Evolutionary conservation across 306 rosid genomes (phyloP).

Genomic region (Mucuna pruriens): DNA sequence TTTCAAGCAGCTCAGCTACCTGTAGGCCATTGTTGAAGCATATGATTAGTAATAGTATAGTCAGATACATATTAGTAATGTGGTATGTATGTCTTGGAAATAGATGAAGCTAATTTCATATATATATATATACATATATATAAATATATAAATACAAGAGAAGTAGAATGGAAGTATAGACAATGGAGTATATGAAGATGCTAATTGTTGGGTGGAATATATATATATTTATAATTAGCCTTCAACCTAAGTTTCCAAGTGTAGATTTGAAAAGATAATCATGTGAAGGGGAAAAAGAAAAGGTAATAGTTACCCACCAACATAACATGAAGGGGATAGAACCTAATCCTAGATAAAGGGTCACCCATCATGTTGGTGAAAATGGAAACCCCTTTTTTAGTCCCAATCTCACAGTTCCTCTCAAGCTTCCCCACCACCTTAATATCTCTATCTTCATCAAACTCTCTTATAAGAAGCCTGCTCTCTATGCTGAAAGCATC

Average conservation of each 20-base stretch:
- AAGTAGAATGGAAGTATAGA: conserved; percentile 26
- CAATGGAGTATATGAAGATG: conserved; percentile 24
- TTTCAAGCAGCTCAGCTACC: conserved; percentile 77
- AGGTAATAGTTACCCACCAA: conserved; percentile 56
- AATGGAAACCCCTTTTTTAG: conserved; percentile 70
- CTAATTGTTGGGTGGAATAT: conserved; percentile 9
- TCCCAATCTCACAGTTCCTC: conserved; percentile 74
- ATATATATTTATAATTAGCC: background rate
- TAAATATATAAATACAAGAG: too few species aligned
- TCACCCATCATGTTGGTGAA: conserved; percentile 65
- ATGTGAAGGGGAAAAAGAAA: background rate
- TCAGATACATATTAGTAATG: background rate
- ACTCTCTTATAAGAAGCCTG: conserved; percentile 66
- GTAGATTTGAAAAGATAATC: conserved; percentile 36
- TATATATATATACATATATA: too few species aligned
- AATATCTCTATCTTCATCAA: conserved; percentile 64
- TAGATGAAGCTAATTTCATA: background rate
- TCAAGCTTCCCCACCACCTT: conserved; percentile 83
- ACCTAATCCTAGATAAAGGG: conserved; percentile 80
- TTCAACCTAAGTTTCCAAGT: conserved; percentile 9
- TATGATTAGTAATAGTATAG: background rate
- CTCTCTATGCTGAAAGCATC: conserved; percentile 42
- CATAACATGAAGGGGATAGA: conserved; percentile 73
- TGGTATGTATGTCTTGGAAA: conserved; percentile 10
- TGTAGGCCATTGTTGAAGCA: conserved; percentile 39